Evolutionary conservation across 1,284 basidiomycete genomes (phyloP), one percentile per base, ranked within the genome.

Genomic region (Bothia castanella): DNA sequence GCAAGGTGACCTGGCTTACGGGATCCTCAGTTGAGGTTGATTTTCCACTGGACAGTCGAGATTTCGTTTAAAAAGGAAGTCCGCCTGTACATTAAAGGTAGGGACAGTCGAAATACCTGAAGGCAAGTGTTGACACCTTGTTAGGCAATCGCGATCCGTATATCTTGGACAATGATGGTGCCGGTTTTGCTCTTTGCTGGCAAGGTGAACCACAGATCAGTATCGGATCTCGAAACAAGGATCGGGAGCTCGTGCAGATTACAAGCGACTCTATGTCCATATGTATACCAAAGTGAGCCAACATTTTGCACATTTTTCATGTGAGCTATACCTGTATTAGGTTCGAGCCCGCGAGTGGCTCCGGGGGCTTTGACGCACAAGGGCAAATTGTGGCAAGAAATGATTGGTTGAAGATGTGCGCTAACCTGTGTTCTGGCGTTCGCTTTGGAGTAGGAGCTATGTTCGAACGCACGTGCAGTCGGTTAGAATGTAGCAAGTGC

Each of bases 151-250:
- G 88, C 9, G 85, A 95, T 70, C 95, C 96, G 0, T 89, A 94
- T 66, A 72, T 78, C 31, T 73, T 93, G 30, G 70, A 75, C 27
- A 87, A 83, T n/a, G 70, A 76, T 43, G 96, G 92, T 8, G 87
- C 93, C 23, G 96, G 96, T 2, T 97, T 97, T 68, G 89, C 87
- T 7, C 77, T 97, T 30, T 86, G 86, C 35, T 97, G 91, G 90
- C 79, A 82, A 60, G 88, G 89, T 36, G 78, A 82, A 59, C 85
- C 92, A 11, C 79, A 81, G 47, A 71, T 97, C 47, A 74, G 81
- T 5, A 79, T 98, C 49, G 88, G 85, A 6, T 80, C 86, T 55
- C 75, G 77, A 38, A 95, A 96, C 61, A 72, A 77, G 11, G 84
- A 93, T 54, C 72, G 74, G 38, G 94, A 98, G 63, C 73, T 94